These are phyloP conservation scores for Cucumis cinereus DNA, from an alignment of 306 rosid species.

Conservation along the genomic window DNA sequence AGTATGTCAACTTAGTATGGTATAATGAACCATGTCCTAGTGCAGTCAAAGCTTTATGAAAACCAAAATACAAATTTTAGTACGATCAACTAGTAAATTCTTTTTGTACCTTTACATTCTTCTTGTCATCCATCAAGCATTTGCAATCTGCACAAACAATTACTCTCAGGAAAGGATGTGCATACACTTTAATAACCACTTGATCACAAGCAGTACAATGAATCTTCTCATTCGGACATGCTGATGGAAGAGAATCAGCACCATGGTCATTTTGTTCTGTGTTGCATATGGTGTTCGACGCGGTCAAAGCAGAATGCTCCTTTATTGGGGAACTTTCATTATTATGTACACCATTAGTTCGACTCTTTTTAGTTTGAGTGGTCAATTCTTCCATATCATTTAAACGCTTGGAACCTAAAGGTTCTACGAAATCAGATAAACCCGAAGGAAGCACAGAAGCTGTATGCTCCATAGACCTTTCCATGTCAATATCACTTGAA, in stretches of 20 bases:
- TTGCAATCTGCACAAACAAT: constrained; percentile 65
- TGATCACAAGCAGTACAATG: constrained; percentile 58
- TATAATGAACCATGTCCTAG: background rate
- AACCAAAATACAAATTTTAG: constrained; percentile 7
- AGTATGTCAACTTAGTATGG: no score
- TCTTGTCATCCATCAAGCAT: constrained; percentile 34
- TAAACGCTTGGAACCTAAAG: constrained; percentile 55
- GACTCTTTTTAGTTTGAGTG: constrained; percentile 40
- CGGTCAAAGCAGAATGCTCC: constrained; percentile 17
- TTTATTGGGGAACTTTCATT: constrained; percentile 22
- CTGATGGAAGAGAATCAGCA: constrained; percentile 25
- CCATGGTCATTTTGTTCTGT: constrained; percentile 19
- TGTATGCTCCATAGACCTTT: constrained; percentile 15
- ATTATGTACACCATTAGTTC: constrained; percentile 20
- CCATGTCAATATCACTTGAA: constrained; percentile 23
- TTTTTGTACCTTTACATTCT: constrained; percentile 29
- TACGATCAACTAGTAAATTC: background rate
- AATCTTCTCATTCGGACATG: constrained; percentile 27
- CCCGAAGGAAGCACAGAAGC: constrained; percentile 19
- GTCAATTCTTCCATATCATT: constrained; percentile 31
- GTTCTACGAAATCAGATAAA: constrained; percentile 23
- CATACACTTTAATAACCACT: constrained; percentile 32
- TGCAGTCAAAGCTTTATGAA: background rate
- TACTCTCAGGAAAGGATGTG: constrained; percentile 63
- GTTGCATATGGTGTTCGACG: constrained; percentile 20